phyloP scores from a whole-genome alignment of 805 yeast species.

The Zygoascus tannicola region DNA sequence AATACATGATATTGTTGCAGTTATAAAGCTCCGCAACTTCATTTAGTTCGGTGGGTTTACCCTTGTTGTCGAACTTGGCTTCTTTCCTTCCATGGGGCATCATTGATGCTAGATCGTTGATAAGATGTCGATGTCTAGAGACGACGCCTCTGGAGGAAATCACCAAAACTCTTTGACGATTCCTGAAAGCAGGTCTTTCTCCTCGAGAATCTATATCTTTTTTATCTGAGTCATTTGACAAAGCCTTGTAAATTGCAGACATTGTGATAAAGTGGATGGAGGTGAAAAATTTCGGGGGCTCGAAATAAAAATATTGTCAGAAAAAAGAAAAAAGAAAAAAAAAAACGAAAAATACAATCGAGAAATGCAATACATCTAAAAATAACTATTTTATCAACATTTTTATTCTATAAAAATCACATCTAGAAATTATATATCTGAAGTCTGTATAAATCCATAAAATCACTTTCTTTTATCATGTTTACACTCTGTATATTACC shows the following conservation, averaged over 20 bases:
- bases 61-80: conserved; percentile 90
- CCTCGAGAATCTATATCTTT: conserved; percentile 23
- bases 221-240: conserved; percentile 24
- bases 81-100: conserved; percentile 95
- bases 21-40: conserved; percentile 95
- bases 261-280: conserved; percentile 27
- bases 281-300: not conserved
- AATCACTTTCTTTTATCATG: no score
- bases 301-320: no score
- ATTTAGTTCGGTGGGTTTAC: conserved; percentile 76
- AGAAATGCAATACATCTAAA: no score
- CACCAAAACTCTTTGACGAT: conserved; percentile 80
- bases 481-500: no score
- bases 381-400: no score
- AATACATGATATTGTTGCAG: conserved; percentile 89
- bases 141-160: conserved; percentile 94
- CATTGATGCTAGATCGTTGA: conserved; percentile 65
- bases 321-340: no score
- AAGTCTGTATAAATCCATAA: no score
- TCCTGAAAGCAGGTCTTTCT: conserved; percentile 46
- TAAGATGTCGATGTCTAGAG: conserved; percentile 87
- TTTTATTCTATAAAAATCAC: no score
- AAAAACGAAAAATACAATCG: no score
- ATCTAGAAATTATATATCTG: no score
- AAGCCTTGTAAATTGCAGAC: conserved; percentile 67